phyloP scores from a whole-genome alignment of 129 eudicot genomes.

The Flaveria bidentis region DNA sequence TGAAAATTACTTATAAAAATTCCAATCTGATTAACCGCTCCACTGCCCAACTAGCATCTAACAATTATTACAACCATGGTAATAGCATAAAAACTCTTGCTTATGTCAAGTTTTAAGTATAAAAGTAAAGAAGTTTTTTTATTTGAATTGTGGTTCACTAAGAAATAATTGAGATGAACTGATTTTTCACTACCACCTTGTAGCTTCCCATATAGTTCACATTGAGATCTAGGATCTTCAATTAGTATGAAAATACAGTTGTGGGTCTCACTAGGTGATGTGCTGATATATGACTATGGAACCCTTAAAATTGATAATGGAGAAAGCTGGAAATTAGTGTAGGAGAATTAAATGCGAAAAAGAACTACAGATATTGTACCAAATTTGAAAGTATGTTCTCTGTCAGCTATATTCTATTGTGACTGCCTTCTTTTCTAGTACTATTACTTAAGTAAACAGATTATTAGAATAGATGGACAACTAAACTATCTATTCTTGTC shows the following conservation, averaged over 20 bases:
- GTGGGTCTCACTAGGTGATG: background rate
- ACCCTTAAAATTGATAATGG: background rate
- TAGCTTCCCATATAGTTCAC: background rate
- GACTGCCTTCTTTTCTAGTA: background rate
- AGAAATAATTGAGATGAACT: background rate
- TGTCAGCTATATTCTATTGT: background rate
- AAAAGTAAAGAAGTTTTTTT: background rate
- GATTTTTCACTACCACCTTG: background rate
- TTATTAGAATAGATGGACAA: background rate
- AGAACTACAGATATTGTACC: background rate
- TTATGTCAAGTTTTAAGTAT: slow-evolving; percentile 12
- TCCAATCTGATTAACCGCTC: too few relatives aligned
- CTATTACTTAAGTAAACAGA: background rate
- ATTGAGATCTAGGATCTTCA: background rate
- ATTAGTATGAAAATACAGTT: background rate
- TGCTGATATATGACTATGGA: background rate
- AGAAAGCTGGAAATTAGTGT: background rate
- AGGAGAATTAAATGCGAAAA: background rate
- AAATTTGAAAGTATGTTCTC: background rate
- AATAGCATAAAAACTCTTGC: background rate
- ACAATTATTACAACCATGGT: too few relatives aligned
- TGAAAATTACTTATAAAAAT: too few relatives aligned
- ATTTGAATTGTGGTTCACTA: background rate
- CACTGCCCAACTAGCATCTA: too few relatives aligned
- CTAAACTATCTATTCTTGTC: background rate